Evolutionary conservation across 495 filamentous ascomycete species (phyloP).

Genomic region (Acidomyces sp.): DNA sequence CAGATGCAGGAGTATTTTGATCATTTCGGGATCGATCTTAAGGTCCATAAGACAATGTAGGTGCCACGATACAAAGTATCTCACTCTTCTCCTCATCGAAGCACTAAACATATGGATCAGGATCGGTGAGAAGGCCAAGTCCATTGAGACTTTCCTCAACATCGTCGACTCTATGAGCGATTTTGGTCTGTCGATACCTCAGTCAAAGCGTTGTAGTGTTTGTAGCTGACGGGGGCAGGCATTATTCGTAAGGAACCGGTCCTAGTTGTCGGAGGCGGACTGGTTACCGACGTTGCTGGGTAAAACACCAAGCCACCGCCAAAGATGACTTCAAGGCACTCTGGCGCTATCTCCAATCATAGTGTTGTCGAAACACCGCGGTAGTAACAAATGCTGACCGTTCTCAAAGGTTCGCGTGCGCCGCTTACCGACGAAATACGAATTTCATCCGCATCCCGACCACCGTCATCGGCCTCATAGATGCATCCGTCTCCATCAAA

Average conservation of each 20-base stretch:
- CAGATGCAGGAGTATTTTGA: constrained; percentile 47
- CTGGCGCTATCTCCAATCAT: constrained; percentile 26
- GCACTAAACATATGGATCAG: too few relatives aligned
- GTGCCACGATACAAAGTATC: too few relatives aligned
- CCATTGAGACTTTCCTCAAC: constrained; percentile 43
- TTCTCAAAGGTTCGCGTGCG: constrained; percentile 40
- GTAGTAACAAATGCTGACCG: constrained; percentile 10
- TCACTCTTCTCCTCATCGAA: too few relatives aligned
- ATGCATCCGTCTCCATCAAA: constrained; percentile 52
- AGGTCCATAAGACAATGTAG: constrained; percentile 49
- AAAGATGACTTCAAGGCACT: constrained; percentile 35
- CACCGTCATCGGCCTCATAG: constrained; percentile 53
- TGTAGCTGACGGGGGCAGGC: constrained; percentile 1
- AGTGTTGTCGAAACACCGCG: background rate
- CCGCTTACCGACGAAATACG: constrained; percentile 30
- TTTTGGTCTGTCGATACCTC: constrained; percentile 35
- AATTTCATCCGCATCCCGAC: constrained; percentile 43
- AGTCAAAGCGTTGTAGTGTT: background rate
- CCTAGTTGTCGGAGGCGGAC: constrained; percentile 49
- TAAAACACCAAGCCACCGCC: constrained; percentile 29
- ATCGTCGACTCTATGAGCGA: constrained; percentile 53
- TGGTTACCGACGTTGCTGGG: constrained; percentile 54
- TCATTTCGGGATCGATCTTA: constrained; percentile 38
- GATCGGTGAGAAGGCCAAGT: constrained; percentile 56
- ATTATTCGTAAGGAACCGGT: constrained; percentile 40